A percentile compares a stretch with the other conserved stretches of the same genome.
phyloP scores from a whole-genome alignment of 1,284 basidiomycete genomes.

The Leccinum pachyderme region DNA sequence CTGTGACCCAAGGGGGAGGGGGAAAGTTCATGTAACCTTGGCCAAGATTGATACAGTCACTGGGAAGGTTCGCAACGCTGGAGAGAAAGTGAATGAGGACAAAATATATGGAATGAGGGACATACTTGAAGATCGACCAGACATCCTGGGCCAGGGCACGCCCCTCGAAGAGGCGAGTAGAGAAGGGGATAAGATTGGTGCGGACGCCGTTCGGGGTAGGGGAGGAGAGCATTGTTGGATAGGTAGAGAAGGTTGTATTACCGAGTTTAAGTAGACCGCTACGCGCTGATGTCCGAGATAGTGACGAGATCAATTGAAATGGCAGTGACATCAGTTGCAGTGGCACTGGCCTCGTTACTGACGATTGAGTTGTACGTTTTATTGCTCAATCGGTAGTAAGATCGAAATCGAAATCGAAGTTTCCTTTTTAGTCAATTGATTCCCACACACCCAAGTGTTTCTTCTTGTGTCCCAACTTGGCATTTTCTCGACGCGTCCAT shows the following conservation, averaged over 20 bases:
- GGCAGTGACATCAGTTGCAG: not conserved
- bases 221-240: not conserved
- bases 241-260: not conserved
- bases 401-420: not conserved
- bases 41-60: constrained; percentile 88
- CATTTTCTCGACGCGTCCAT: constrained; percentile 7
- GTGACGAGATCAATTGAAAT: not conserved
- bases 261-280: not conserved
- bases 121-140: constrained; percentile 91
- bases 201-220: constrained; percentile 32
- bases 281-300: not conserved
- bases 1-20: constrained; percentile 81
- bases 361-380: too few relatives aligned
- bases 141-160: constrained; percentile 81
- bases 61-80: constrained; percentile 81
- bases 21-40: constrained; percentile 95
- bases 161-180: constrained; percentile 68
- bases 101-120: not conserved
- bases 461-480: not conserved
- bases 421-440: not conserved
- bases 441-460: constrained; percentile 8
- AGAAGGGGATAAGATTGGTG: constrained; percentile 56
- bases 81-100: constrained; percentile 8
- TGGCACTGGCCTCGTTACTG: not conserved
- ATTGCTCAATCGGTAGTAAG: too few relatives aligned